phyloP scores from a whole-genome alignment of 352 stramenopile genomes.

The Phytophthora melonis region DNA sequence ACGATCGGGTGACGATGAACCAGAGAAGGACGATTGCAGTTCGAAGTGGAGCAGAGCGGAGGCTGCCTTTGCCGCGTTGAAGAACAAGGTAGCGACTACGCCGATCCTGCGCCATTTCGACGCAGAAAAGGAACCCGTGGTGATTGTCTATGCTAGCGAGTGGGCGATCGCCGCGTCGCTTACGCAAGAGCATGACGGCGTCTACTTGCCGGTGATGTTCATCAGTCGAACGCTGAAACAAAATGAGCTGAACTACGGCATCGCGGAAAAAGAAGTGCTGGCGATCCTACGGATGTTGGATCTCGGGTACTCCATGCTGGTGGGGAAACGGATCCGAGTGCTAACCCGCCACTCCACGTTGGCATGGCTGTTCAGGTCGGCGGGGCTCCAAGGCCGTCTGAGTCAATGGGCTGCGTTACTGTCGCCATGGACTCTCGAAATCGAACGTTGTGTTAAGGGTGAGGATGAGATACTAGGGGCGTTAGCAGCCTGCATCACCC shows the following conservation, averaged over 20 bases:
- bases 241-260: not conserved
- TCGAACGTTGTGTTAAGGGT: constrained; percentile 7
- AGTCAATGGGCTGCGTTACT: constrained; percentile 1
- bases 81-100: not conserved
- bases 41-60: too few species aligned
- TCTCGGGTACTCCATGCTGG: not conserved
- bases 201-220: not conserved
- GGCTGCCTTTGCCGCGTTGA: not conserved
- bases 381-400: not conserved
- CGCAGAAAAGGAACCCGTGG: not conserved
- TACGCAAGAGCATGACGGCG: not conserved
- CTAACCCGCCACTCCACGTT: not conserved
- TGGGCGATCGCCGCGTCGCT: not conserved
- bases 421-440: not conserved
- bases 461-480: constrained; percentile 21
- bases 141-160: not conserved
- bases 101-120: not conserved
- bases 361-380: constrained; percentile 3
- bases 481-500: not conserved
- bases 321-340: not conserved
- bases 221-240: not conserved
- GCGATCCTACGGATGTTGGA: not conserved
- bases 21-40: too few species aligned
- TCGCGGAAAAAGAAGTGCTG: not conserved
- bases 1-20: too few species aligned